Conservation (phyloP, 352 stramenopile genomes). For the Phytophthora sp. region DNA sequence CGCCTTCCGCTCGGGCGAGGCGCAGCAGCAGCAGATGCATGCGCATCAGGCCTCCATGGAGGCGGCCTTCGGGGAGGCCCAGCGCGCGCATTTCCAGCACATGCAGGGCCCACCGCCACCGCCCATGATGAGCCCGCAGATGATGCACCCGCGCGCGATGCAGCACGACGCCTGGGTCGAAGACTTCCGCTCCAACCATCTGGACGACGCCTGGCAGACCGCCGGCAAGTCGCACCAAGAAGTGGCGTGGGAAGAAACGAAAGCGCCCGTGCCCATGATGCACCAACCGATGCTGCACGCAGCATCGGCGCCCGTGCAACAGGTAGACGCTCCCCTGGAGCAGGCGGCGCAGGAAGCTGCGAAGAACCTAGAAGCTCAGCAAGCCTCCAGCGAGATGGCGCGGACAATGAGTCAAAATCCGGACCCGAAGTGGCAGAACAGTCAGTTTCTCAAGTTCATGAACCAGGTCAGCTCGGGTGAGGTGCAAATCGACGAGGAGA, state of each 20-base stretch:
- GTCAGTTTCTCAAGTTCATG: constrained; percentile 90
- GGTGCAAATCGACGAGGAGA: constrained; percentile 80
- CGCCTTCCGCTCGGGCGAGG: constrained; percentile 56
- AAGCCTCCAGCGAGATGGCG: constrained; percentile 73
- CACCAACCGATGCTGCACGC: constrained; percentile 40
- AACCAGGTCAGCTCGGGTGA: constrained; percentile 75
- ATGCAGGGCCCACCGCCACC: constrained; percentile 35
- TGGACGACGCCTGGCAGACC: constrained; percentile 71
- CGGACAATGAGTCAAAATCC: constrained; percentile 79
- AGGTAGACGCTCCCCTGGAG: constrained; percentile 30
- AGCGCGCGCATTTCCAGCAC: constrained; percentile 57
- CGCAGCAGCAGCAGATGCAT: constrained; percentile 46
- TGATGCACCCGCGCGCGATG: constrained; percentile 34
- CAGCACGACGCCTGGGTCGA: constrained; percentile 69
- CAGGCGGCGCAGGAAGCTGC: constrained; percentile 31
- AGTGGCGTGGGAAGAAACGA: constrained; percentile 66
- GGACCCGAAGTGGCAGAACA: constrained; percentile 85
- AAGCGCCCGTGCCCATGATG: constrained; percentile 46
- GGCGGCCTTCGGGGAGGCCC: constrained; percentile 57
- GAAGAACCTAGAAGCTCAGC: constrained; percentile 48
- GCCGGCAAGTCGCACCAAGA: constrained; percentile 68
- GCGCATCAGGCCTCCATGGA: constrained; percentile 70
- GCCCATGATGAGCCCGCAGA: constrained; percentile 34
- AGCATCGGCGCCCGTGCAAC: constrained; percentile 10
- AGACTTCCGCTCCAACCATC: constrained; percentile 62